Percentiles rank a stretch among this genome's conserved stretches.
phyloP scores from a whole-genome alignment of 192 early-diverging fungal genomes.

The Linderina pennispora region DNA sequence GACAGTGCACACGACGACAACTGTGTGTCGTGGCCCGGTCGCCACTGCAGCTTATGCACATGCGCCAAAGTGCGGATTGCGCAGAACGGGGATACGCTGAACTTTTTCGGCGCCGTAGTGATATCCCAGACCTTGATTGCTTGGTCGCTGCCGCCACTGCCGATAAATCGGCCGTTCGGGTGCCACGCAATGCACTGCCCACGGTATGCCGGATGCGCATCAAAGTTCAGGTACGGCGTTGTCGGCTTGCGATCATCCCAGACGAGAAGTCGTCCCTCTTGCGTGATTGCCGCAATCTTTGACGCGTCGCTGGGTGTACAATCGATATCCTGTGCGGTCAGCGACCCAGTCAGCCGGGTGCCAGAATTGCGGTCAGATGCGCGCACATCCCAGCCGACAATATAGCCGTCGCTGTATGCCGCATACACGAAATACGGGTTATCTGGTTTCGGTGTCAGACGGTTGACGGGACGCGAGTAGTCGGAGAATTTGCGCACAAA shows the following conservation, averaged over 20 bases:
- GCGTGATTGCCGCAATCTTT: slow-evolving; percentile 21
- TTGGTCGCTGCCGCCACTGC: slow-evolving; percentile 35
- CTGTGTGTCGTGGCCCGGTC: slow-evolving; percentile 46
- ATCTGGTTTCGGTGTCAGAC: slow-evolving; percentile 33
- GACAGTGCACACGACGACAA: slow-evolving; percentile 29
- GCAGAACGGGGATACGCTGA: slow-evolving; percentile 14
- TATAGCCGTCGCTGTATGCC: slow-evolving; percentile 20
- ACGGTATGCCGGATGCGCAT: slow-evolving; percentile 16
- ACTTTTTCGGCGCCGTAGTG: slow-evolving; percentile 19
- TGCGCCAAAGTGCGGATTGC: slow-evolving; percentile 26
- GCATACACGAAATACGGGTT: slow-evolving; percentile 32
- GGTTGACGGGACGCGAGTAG: slow-evolving; percentile 18
- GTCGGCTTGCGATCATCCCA: slow-evolving; percentile 30
- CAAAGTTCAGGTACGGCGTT: slow-evolving; percentile 1
- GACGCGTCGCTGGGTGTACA: slow-evolving; percentile 35
- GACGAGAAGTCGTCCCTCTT: slow-evolving; percentile 20
- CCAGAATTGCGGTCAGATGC: slow-evolving; percentile 3
- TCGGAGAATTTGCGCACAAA: slow-evolving; percentile 22
- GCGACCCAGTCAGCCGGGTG: slow-evolving; percentile 9
- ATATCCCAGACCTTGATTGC: slow-evolving; percentile 47
- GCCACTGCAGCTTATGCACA: slow-evolving; percentile 38
- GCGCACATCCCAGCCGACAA: slow-evolving; percentile 34
- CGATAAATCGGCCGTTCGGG: slow-evolving; percentile 41
- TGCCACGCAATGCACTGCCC: slow-evolving; percentile 43
- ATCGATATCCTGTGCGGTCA: slow-evolving; percentile 27